Base-by-base conservation (phyloP, 345 rosid genomes). In the Passiflora organensis region DNA sequence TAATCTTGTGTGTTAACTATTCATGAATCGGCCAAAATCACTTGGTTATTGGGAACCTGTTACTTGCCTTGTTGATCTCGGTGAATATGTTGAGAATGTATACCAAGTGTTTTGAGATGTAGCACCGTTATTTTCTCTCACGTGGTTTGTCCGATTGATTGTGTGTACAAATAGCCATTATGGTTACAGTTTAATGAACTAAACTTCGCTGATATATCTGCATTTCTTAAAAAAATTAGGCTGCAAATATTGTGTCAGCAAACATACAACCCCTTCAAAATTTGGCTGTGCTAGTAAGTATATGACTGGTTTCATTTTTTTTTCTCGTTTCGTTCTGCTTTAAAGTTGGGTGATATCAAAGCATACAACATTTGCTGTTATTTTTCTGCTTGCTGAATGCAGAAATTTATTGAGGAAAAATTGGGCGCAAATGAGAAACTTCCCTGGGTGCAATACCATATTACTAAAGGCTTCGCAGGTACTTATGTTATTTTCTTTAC, bases 181-280 rank as follows among this genome's bases (percentile, higher is more conserved):
- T 3, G 34, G 8, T n/a, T n/a, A n/a, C n/a, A 8, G 34, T 28
- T 28, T 28, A 8, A 8, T 2, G 8, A 28, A 8, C 34, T 8
- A 3, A 28, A 28, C 34, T 28, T 8, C 3, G 34, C 8, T 8
- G 3, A 28, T 2, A 28, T 28, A n/a, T 28, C 34, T 28, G 34
- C 34, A 28, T 28, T 28, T 51, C 38, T 12, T 10, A 4, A n/a
- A n/a, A n/a, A n/a, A 49, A 68, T 59, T 65, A 90, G 97, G 94
- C 76, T 43, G 82, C 83, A 56, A 91, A 65, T 59, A 73, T 82
- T 62, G 95, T 90, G 53, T 81, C 75, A 54, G 83, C 91, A 6
- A 82, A 83, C 65, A 90, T 90, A 59, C 95, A 90, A 53, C 89
- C 97, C 59, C 82, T 76, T 59, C 86, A 85, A 63, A 87, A 91